Evolutionary conservation across 1,139 yeast species (phyloP).

Genomic region (Meyerozyma sp.): DNA sequence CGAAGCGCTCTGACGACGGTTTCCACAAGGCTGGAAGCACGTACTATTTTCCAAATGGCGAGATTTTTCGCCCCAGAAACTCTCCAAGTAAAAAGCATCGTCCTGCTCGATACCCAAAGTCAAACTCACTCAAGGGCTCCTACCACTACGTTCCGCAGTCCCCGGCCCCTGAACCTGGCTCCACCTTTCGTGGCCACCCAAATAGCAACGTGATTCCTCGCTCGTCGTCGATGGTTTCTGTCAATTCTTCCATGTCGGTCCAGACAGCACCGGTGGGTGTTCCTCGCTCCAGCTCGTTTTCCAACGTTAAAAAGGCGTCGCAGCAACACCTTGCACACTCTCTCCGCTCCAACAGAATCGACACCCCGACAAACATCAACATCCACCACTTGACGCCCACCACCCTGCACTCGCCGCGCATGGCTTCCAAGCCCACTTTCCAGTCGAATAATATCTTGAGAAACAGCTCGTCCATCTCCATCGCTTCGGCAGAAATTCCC

Average conservation of each 20-base stretch:
- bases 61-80: conserved; percentile 44
- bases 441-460: conserved; percentile 8
- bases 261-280: neutral
- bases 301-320: conserved; percentile 16
- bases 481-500: conserved; percentile 12
- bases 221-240: neutral
- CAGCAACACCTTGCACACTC: conserved; percentile 20
- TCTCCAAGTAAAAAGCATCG: conserved; percentile 34
- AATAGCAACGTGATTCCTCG: neutral
- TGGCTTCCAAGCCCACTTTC: neutral
- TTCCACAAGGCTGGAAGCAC: conserved; percentile 22
- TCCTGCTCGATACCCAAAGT: conserved; percentile 15
- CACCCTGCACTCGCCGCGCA: neutral
- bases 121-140: neutral
- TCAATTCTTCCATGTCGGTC: neutral
- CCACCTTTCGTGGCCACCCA: neutral
- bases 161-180: neutral
- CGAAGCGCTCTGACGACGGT: conserved; percentile 15
- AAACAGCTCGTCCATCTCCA: conserved; percentile 15
- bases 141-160: conserved; percentile 6
- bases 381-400: conserved; percentile 2
- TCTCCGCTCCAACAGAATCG: conserved; percentile 22
- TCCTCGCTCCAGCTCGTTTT: conserved; percentile 6
- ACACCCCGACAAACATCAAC: conserved; percentile 28
- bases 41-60: conserved; percentile 52